Percentiles rank a stretch among this genome's conserved stretches.
phyloP scores from a whole-genome alignment of 305 asterid species.

The Solanum hybrid region DNA sequence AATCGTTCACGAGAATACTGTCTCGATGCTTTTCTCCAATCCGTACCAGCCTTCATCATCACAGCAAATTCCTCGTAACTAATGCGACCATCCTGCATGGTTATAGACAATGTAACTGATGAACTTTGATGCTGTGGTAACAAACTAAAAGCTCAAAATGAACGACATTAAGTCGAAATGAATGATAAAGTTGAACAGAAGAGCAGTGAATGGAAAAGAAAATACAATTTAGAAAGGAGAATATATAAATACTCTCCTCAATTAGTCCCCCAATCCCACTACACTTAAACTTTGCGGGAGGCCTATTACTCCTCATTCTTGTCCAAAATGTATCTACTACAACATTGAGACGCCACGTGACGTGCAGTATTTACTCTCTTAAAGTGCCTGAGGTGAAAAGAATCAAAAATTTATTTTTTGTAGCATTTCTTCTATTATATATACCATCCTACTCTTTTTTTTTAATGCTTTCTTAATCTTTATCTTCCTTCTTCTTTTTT shows the following conservation, averaged over 20 bases:
- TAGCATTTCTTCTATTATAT: not conserved
- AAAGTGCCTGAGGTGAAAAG: not conserved
- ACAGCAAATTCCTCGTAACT: constrained; percentile 56
- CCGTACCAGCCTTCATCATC: constrained; percentile 80
- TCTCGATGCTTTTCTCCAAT: constrained; percentile 75
- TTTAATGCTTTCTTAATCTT: not conserved
- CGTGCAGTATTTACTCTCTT: not conserved
- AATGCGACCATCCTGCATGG: constrained; percentile 58
- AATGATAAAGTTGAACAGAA: not conserved
- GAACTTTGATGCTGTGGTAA: not conserved
- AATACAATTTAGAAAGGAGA: not conserved
- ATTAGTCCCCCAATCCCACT: not conserved
- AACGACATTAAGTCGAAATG: not conserved
- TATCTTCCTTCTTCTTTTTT: not conserved
- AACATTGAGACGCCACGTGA: not conserved
- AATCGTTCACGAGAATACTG: constrained; percentile 68
- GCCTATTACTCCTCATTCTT: not conserved
- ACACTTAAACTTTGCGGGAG: not conserved
- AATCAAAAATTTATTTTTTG: not conserved
- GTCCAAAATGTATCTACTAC: not conserved
- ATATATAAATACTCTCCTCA: not conserved
- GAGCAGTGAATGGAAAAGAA: not conserved
- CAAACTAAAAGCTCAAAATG: not conserved
- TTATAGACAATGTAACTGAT: not conserved
- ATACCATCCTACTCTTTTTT: not conserved